Evolutionary conservation across 83 land plant genomes (phyloP), one percentile per base, ranked within the genome.

Genomic region (Diphasiastrum complanatum): DNA sequence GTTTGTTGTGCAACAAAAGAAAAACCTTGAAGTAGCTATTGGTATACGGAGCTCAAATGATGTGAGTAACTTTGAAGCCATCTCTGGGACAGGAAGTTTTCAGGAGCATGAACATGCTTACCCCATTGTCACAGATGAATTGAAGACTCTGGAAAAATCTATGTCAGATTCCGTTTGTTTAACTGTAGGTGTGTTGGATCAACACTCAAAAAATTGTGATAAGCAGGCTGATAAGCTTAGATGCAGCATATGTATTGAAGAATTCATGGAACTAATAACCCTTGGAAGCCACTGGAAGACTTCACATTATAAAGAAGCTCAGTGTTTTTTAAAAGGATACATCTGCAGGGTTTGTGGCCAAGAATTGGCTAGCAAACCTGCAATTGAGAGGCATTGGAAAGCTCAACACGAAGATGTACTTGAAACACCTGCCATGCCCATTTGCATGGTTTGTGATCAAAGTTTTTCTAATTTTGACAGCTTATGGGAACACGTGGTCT

Each of bases 251-350:
- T 87, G 97, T 49, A 56, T 68, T 19, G 64, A 76, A 36, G 79
- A 70, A 29, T 87, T 85, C 57, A 37, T 51, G 54, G 80, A 85
- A 71, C 78, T 76, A 14, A 71, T 76, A 11, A 26, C 54, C 8
- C 81, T 91, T 61, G 79, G 93, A 16, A 30, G 20, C 32, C 95
- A 91, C 59, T 91, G 85, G 82, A 80, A 56, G 65, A 63, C 69
- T 12, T 60, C 16, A 31, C 97, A 91, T 65, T 82, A 81, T 54
- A 82, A 78, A 47, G 97, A 86, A 75, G 82, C 92, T 43, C 79
- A 84, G 52, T 68, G 83, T 78, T 73, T 82, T 48, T 83, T 87
- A 49, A 87, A 88, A 68, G 86, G 90, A 34, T 87, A 79, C 77
- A 79, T 78, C 16, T 91, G 97, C 69, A 76, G 81, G 18, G 70